Evolutionary conservation across 441 rosid species (phyloP).

Genomic region (Adansonia grandidieri): DNA sequence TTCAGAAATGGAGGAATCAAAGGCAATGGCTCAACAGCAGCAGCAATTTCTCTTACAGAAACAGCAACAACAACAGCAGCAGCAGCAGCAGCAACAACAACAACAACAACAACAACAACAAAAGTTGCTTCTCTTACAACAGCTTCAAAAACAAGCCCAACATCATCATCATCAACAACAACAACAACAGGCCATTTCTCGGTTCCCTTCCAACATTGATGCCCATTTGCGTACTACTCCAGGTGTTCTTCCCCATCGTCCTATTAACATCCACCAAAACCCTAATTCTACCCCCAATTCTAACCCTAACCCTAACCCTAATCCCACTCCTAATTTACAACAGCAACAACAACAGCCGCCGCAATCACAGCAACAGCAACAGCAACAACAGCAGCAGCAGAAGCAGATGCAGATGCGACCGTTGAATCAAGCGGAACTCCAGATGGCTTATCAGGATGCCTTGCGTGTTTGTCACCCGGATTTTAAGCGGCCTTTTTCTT

Average conservation of each 20-base stretch:
- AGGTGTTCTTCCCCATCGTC: constrained; percentile 51
- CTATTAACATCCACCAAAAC: constrained; percentile 47
- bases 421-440: constrained; percentile 77
- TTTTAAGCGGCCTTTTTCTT: constrained; percentile 78
- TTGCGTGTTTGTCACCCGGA: constrained; percentile 96
- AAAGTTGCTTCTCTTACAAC: constrained; percentile 56
- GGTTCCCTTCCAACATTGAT: constrained; percentile 77
- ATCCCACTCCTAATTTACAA: constrained; percentile 47
- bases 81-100: constrained; percentile 31
- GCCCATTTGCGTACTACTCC: constrained; percentile 71
- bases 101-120: constrained; percentile 32
- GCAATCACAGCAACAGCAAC: constrained; percentile 40
- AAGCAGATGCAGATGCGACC: constrained; percentile 73
- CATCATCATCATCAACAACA: constrained; percentile 38
- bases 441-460: constrained; percentile 92
- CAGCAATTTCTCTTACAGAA: constrained; percentile 38
- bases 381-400: constrained; percentile 43
- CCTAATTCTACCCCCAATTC: constrained; percentile 36
- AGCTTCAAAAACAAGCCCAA: constrained; percentile 57
- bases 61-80: constrained; percentile 43
- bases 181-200: constrained; percentile 74
- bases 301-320: constrained; percentile 40
- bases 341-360: constrained; percentile 46
- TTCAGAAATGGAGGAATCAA: constrained; percentile 54
- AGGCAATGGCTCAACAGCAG: constrained; percentile 45